Percentiles rank a stretch among this genome's conserved stretches.
phyloP scores from a whole-genome alignment of 768 basidiomycete species.

The Brasilioporus rufonigricans region DNA sequence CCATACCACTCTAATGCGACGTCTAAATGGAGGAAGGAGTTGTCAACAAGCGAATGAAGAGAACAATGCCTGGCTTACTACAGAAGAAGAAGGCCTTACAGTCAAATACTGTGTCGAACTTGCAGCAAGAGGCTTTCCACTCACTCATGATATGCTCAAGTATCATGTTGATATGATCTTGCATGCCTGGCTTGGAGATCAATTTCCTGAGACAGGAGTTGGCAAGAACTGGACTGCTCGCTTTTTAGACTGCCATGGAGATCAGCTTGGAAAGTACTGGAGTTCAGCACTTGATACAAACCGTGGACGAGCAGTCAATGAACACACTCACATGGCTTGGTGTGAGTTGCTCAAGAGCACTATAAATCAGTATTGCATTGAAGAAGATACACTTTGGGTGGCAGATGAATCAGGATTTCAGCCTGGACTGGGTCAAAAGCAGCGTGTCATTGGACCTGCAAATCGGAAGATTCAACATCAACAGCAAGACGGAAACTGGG shows the following conservation, averaged over 20 bases:
- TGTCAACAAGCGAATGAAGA: background rate
- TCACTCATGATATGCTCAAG: too few species aligned
- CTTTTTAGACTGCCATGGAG: too few species aligned
- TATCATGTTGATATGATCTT: too few species aligned
- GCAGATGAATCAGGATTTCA: constrained; percentile 5
- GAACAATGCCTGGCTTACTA: constrained; percentile 23
- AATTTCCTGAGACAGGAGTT: too few species aligned
- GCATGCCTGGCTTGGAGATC: too few species aligned
- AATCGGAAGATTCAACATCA: constrained; percentile 16
- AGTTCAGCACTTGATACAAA: constrained; percentile 34
- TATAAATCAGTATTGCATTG: constrained; percentile 3
- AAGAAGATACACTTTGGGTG: background rate
- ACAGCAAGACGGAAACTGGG: background rate
- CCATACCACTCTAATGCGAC: too few species aligned
- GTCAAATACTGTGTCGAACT: too few species aligned
- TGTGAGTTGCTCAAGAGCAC: constrained; percentile 32
- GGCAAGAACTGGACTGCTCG: too few species aligned
- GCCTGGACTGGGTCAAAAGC: constrained; percentile 1
- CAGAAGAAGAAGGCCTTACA: constrained; percentile 20
- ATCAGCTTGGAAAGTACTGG: constrained; percentile 31
- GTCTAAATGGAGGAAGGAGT: too few species aligned
- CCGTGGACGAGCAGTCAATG: constrained; percentile 37
- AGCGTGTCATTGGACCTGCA: too few species aligned
- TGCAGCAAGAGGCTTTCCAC: too few species aligned
- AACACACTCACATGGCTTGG: constrained; percentile 31